Evolutionary conservation across 1,139 yeast species (phyloP).

Genomic region (Zygotorulaspora mrakii): DNA sequence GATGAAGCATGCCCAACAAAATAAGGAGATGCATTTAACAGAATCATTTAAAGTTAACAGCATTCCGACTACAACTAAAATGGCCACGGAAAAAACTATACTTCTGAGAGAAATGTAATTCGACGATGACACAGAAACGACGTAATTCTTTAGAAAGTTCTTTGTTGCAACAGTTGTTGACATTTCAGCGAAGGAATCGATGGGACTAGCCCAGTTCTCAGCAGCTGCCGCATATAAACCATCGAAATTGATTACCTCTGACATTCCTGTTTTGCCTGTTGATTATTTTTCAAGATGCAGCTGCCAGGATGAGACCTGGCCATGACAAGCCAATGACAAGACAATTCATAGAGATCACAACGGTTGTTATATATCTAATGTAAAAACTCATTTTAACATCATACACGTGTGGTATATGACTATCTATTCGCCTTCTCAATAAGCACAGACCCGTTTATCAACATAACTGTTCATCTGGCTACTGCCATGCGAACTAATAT

Average conservation of each 20-base stretch:
- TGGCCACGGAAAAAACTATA: not conserved
- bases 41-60: conserved; percentile 6
- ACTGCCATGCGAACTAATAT: no score
- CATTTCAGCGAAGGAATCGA: conserved; percentile 8
- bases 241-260: not conserved
- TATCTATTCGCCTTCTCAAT: no score
- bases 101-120: conserved; percentile 6
- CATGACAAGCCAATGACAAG: no score
- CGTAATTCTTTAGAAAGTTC: conserved; percentile 6
- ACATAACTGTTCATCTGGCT: no score
- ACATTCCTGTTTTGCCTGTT: not conserved
- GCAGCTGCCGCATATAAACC: not conserved
- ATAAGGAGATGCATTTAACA: conserved; percentile 16
- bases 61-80: conserved; percentile 3
- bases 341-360: not conserved
- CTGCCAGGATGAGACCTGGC: conserved; percentile 1
- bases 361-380: not conserved
- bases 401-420: conserved; percentile 1
- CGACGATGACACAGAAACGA: conserved; percentile 6
- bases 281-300: not conserved
- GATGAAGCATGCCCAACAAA: conserved; percentile 55
- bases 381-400: not conserved
- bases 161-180: conserved; percentile 6
- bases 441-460: no score
- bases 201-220: conserved; percentile 8